Conservation (phyloP, 1,284 basidiomycete genomes). For the Tilletia setariae region DNA sequence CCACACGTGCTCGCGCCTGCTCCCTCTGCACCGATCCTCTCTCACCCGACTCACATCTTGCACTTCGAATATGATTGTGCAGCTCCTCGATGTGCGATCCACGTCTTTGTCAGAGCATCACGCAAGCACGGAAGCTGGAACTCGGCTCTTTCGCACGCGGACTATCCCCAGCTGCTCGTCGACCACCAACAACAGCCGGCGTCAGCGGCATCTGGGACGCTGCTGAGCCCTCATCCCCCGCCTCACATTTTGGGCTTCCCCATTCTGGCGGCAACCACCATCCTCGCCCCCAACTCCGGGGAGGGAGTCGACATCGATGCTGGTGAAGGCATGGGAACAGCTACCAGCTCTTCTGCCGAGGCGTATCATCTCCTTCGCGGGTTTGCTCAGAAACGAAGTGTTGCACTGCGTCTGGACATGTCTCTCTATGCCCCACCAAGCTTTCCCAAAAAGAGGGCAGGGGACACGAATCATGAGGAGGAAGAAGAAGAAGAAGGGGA, state of each 20-base stretch:
- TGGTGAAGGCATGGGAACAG: slow-evolving; percentile 30
- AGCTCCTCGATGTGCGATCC: slow-evolving; percentile 37
- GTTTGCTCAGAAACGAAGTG: slow-evolving; percentile 26
- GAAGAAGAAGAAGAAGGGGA: not conserved
- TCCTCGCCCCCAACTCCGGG: not conserved
- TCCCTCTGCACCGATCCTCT: slow-evolving; percentile 17
- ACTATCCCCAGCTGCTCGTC: not conserved
- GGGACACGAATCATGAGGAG: not conserved
- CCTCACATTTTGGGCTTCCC: slow-evolving; percentile 48
- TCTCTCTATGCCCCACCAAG: not conserved
- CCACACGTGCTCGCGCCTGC: not conserved
- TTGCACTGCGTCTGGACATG: slow-evolving; percentile 8
- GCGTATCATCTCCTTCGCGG: not conserved
- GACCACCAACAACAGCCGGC: not conserved
- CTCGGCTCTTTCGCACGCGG: not conserved
- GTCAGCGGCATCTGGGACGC: not conserved
- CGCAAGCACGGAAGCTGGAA: slow-evolving; percentile 47
- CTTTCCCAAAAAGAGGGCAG: not conserved
- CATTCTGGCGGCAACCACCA: slow-evolving; percentile 33
- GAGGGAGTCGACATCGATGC: slow-evolving; percentile 20
- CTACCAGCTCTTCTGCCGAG: slow-evolving; percentile 22
- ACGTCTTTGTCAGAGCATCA: slow-evolving; percentile 45
- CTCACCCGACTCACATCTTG: slow-evolving; percentile 38
- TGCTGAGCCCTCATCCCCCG: slow-evolving; percentile 16
- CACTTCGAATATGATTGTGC: slow-evolving; percentile 49